Base-by-base conservation (phyloP, 1,139 yeast genomes). In the Suzukiozyma palmioleophila region DNA sequence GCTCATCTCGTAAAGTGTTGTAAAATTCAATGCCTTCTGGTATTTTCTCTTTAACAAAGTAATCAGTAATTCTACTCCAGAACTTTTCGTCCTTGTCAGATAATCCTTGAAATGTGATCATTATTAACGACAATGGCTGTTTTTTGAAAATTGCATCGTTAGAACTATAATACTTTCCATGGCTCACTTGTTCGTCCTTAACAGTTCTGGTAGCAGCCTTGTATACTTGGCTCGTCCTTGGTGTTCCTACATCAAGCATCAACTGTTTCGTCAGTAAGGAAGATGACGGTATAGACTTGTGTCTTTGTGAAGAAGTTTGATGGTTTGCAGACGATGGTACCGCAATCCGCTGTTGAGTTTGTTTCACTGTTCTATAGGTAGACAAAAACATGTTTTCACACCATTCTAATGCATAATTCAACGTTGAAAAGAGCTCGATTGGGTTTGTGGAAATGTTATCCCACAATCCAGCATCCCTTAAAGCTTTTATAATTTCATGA, bases 401-500 rank as follows among this genome's bases (percentile, higher is more conserved):
- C 96, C 96, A 90, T 60, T 92, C 97, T 39, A 92, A 70, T 0
- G 96, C 96, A 45, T 86, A 77, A 56, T 94, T 92, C 47, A 92
- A 71, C 42, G 87, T 84, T 43, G 77, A 75, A 56, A 85, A 86
- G 32, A 86, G 67, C 49, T 81, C 80, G 31, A 84, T 77, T 21
- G 71, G 65, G 58, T 48, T 66, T 13, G 67, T 60, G 8, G 53
- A 52, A 14, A 25, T 22, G 38, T 46, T 43, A 43, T 77, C 80
- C 77, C 89, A 76, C 32, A 84, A 60, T 0, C 92, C 92, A 10
- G 87, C 87, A 47, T 83, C 88, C 45, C 80, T 69, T 43, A 85
- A 71, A 0, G 88, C 81, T 44, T 71, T 65, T 39, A 81, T 75
- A 26, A 83, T 81, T 26, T 75, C 74, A 36, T 80, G 82, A 36